Evolutionary conservation across 805 yeast genomes (phyloP).

Genomic region (Candida pseudoglaebosa): DNA sequence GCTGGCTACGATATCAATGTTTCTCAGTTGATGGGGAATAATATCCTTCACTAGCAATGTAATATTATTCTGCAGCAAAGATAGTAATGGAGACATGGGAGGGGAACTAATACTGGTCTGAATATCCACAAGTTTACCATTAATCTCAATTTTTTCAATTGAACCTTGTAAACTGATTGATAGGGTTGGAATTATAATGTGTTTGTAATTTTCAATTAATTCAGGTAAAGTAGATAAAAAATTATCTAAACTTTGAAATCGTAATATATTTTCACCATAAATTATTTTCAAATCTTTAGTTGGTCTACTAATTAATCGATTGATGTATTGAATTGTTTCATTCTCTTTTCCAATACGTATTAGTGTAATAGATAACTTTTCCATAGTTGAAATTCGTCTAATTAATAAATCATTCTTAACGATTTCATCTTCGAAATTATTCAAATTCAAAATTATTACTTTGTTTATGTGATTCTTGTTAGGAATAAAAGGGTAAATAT

Average conservation of each 20-base stretch:
- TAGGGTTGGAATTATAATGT: conserved; percentile 20
- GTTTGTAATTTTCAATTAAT: conserved; percentile 13
- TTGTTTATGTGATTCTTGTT: conserved; percentile 9
- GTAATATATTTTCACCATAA: conserved; percentile 15
- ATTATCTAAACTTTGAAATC: conserved; percentile 16
- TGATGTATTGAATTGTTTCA: conserved; percentile 13
- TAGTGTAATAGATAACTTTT: conserved; percentile 20
- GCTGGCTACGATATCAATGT: conserved; percentile 12
- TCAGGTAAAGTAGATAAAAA: conserved; percentile 13
- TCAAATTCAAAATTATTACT: conserved; percentile 14
- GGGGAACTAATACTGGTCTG: conserved; percentile 1
- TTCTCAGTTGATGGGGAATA: conserved; percentile 12
- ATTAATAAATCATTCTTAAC: conserved; percentile 1
- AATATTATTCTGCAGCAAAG: conserved; percentile 5
- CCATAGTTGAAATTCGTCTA: conserved; percentile 8
- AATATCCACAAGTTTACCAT: conserved; percentile 18
- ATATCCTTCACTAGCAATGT: conserved; percentile 13
- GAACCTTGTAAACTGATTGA: conserved; percentile 15
- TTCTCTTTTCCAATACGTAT: conserved; percentile 20
- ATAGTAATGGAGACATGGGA: neutral
- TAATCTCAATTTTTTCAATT: conserved; percentile 19
- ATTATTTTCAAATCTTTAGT: conserved; percentile 10
- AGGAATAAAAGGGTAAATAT: conserved; percentile 23
- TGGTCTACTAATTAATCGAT: conserved; percentile 11
- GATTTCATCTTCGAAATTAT: conserved; percentile 7